These are phyloP conservation scores for Globisporangium mamillatum DNA, from an alignment of 352 stramenopile genomes.

Conservation along the genomic window DNA sequence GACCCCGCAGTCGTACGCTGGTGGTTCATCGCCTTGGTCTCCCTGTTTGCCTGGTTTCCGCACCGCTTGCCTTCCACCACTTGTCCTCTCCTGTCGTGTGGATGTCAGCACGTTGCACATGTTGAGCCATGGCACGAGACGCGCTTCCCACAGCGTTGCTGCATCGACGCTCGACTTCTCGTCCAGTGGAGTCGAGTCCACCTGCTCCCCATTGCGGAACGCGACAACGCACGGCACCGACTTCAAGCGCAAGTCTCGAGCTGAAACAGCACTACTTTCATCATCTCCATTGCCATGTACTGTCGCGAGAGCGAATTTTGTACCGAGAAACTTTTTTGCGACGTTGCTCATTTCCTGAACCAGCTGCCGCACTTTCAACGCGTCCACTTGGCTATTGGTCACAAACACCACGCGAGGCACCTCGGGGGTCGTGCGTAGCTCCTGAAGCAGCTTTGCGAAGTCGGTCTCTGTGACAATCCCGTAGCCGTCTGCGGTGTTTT, in stretches of 20 bases:
- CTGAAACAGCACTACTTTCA: background rate
- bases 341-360: background rate
- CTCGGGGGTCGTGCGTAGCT: background rate
- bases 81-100: background rate
- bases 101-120: background rate
- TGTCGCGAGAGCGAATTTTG: background rate
- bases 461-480: background rate
- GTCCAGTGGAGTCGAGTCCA: background rate
- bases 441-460: background rate
- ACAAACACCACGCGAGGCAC: background rate
- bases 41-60: background rate
- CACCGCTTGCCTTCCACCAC: background rate
- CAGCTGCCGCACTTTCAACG: background rate
- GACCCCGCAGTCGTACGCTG: background rate
- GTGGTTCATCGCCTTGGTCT: background rate
- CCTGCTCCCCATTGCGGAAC: background rate
- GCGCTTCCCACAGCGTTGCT: background rate
- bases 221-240: background rate
- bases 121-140: background rate
- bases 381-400: background rate
- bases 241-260: background rate
- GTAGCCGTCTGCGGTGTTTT: background rate
- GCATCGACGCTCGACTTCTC: background rate
- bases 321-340: background rate
- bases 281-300: background rate